Conservation (phyloP, 2,329 filamentous ascomycete species). For the Arthrobotrys conoides region DNA sequence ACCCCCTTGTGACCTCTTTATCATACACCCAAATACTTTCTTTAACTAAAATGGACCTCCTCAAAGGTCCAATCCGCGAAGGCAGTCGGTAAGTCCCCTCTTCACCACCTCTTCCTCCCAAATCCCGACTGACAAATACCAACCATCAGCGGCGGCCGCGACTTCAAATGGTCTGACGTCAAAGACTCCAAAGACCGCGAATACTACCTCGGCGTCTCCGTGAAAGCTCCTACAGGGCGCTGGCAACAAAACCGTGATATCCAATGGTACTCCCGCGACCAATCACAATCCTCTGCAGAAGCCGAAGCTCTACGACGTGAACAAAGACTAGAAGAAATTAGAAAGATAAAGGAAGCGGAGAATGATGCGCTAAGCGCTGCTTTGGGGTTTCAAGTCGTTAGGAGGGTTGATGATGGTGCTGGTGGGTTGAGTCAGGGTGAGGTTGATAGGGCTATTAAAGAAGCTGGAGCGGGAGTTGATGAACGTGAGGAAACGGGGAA, state of each 20-base stretch:
- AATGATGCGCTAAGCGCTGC: conserved; percentile 89
- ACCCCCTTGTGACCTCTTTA: not conserved
- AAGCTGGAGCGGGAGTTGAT: conserved; percentile 66
- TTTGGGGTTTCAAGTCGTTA: conserved; percentile 81
- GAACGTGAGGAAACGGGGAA: conserved; percentile 62
- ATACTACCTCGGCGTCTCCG: conserved; percentile 88
- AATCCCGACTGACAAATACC: not conserved
- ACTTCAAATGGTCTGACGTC: conserved; percentile 98
- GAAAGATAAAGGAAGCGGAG: conserved; percentile 76
- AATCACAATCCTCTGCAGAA: conserved; percentile 20
- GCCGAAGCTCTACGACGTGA: conserved; percentile 58
- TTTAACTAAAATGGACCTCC: conserved; percentile 53
- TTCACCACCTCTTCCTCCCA: not conserved
- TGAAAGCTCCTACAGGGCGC: conserved; percentile 91
- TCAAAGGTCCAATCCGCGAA: conserved; percentile 59
- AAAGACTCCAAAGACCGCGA: conserved; percentile 88
- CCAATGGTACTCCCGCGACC: conserved; percentile 75
- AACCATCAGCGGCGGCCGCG: conserved; percentile 78
- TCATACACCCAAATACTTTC: no score
- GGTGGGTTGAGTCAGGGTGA: conserved; percentile 73
- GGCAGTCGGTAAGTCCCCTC: conserved; percentile 51
- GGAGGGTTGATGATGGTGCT: conserved; percentile 69
- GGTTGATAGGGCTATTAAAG: conserved; percentile 72
- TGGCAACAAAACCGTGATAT: conserved; percentile 86
- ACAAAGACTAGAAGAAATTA: conserved; percentile 61